Base-by-base conservation (phyloP, 2,329 filamentous ascomycete species). In the Paradendryphiella salina region DNA sequence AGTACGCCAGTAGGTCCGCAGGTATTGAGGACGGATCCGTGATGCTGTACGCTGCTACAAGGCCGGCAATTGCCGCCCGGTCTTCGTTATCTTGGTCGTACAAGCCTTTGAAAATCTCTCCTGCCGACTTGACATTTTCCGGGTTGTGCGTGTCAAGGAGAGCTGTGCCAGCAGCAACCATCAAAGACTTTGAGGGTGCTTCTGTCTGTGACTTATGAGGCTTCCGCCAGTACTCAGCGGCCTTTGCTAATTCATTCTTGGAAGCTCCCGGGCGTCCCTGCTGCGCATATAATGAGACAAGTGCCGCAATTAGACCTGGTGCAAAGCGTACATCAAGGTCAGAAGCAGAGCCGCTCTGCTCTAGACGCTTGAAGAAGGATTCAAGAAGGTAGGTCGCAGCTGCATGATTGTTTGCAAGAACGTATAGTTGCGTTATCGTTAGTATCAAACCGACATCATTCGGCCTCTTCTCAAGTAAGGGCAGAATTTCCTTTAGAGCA, bases 21-120 rank as follows among this genome's bases (percentile, higher is more conserved):
- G 83, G 74, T 15, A 85, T 77, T 54, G 82, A 82, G 7, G 79
- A 69, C 1, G 82, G 80, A 54, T 87, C 79, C 1, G 76, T 78
- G 1, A 83, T 83, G 21, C 89, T 87, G 61, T 89, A 84, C 8
- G 91, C 87, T 3, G 94, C 94, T 6, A 97, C 83, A n/a, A 94
- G 84, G 1, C 94, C 94, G 7, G 91, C 91, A 13, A 85, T 82
- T 1, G 89, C 86, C 46, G 87, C 80, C 26, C 80, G 81, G 62
- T 96, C 89, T 32, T 77, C 77, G n/a, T 81, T 77, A 34, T 90
- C 81, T 51, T 85, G 79, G 2, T 82, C 75, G 57, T 87, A 82
- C 10, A 97, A 80, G 39, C 82, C 82, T 43, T 83, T 80, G 73
- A 97, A 97, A 6, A 94, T 86, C n/a, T 88, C 82, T 3, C 85